A percentile compares a stretch with the other conserved stretches of the same genome.
Conservation (phyloP, 345 rosid species). For the Ailanthus altissimus region DNA sequence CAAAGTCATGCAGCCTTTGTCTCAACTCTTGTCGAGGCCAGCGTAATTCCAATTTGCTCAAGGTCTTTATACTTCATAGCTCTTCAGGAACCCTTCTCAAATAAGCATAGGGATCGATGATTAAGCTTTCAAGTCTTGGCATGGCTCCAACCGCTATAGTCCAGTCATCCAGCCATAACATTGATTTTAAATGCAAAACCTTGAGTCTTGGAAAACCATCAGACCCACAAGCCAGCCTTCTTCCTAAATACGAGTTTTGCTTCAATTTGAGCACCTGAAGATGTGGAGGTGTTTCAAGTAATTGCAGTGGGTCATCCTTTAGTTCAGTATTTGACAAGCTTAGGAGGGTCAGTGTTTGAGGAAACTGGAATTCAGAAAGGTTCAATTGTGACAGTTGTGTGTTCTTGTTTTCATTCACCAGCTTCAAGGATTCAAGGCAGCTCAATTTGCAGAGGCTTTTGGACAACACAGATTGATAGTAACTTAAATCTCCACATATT, state of each 20-base stretch:
- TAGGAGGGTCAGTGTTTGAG: neutral
- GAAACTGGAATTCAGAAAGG: neutral
- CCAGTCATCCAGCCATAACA: too few relatives aligned
- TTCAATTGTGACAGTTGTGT: neutral
- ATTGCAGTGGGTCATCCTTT: neutral
- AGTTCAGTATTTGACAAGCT: neutral
- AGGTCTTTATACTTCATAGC: neutral
- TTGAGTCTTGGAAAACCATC: neutral
- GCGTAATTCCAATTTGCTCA: neutral
- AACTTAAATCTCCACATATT: too few relatives aligned
- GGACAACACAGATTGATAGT: neutral
- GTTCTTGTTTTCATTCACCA: neutral
- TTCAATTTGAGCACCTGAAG: slow-evolving; percentile 1
- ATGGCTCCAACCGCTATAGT: too few relatives aligned
- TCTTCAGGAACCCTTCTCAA: neutral
- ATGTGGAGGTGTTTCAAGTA: neutral
- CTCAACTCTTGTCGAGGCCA: neutral
- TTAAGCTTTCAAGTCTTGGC: too few relatives aligned
- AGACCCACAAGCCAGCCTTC: neutral
- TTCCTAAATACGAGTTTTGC: too few relatives aligned
- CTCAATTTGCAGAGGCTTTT: neutral
- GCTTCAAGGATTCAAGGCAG: slow-evolving; percentile 1
- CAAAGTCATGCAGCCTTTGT: neutral
- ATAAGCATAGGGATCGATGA: too few relatives aligned
- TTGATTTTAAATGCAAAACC: slow-evolving; percentile 2